Conservation (phyloP, 169 alveolate species). For the Cryptosporidium muris region DNA sequence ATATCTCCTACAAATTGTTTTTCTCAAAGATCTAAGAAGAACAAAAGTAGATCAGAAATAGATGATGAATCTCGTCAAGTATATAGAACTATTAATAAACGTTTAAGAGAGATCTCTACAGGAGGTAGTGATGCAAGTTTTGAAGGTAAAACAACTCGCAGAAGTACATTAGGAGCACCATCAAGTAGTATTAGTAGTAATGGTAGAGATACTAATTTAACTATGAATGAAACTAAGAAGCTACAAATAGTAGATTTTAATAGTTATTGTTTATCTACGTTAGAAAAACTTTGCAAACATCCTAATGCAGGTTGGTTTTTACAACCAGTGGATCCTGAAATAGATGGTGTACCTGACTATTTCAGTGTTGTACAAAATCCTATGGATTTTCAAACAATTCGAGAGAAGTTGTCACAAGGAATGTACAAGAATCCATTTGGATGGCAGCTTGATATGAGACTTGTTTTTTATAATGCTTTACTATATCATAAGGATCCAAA, state of each 20-base stretch:
- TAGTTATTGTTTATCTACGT: constrained; percentile 25
- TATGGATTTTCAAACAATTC: constrained; percentile 82
- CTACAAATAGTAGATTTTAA: constrained; percentile 41
- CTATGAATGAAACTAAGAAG: neutral
- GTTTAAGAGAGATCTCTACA: constrained; percentile 16
- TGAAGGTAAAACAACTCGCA: constrained; percentile 50
- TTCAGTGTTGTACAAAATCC: constrained; percentile 77
- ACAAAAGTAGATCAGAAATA: constrained; percentile 6
- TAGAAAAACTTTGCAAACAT: constrained; percentile 76
- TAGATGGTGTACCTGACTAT: constrained; percentile 88
- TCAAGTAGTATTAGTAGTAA: neutral
- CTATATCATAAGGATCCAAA: constrained; percentile 75
- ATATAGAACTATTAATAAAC: constrained; percentile 3
- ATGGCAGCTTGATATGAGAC: constrained; percentile 90
- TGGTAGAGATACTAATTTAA: neutral
- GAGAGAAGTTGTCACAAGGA: constrained; percentile 76
- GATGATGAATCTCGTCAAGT: neutral
- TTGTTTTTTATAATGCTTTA: constrained; percentile 87
- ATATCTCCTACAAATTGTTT: constrained; percentile 26
- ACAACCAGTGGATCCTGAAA: constrained; percentile 90
- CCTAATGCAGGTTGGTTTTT: constrained; percentile 83
- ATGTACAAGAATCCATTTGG: constrained; percentile 86
- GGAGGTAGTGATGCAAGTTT: constrained; percentile 20
- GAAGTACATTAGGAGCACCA: constrained; percentile 1
- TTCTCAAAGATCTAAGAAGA: constrained; percentile 19